Conservation (phyloP, 2,329 filamentous ascomycete species). For the Penicillium aurantiogriseum region DNA sequence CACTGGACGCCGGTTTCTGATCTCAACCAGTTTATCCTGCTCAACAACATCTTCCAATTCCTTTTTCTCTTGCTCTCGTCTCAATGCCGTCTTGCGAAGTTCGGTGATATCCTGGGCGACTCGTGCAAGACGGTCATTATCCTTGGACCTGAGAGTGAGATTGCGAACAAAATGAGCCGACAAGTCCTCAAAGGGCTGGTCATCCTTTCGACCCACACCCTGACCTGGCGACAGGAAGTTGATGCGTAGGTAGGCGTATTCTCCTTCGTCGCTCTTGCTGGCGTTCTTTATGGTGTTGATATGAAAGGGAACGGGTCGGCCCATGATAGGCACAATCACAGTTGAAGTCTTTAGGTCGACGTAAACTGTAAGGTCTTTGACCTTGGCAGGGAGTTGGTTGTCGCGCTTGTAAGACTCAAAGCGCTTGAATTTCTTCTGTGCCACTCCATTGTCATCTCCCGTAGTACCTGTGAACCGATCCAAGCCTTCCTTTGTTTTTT, state of each 20-base stretch:
- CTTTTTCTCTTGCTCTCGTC: slow-evolving; percentile 97
- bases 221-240: slow-evolving; percentile 97
- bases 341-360: slow-evolving; percentile 89
- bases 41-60: slow-evolving; percentile 99
- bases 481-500: slow-evolving; percentile 87
- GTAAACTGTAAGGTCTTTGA: slow-evolving; percentile 83
- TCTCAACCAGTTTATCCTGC: slow-evolving; percentile 94
- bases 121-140: slow-evolving; percentile 83
- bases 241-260: slow-evolving; percentile 90
- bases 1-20: slow-evolving; percentile 86
- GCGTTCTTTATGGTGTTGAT: slow-evolving; percentile 99
- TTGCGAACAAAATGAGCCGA: slow-evolving; percentile 94
- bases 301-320: slow-evolving; percentile 94
- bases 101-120: slow-evolving; percentile 93
- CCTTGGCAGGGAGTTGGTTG: slow-evolving; percentile 80
- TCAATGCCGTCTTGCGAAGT: slow-evolving; percentile 87
- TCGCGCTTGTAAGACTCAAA: slow-evolving; percentile 99
- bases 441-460: slow-evolving; percentile 79
- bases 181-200: slow-evolving; percentile 95
- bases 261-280: slow-evolving; percentile 93
- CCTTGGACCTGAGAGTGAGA: slow-evolving; percentile 88
- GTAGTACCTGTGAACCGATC: slow-evolving; percentile 83
- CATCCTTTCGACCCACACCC: slow-evolving; percentile 94
- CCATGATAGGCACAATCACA: slow-evolving; percentile 94
- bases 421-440: slow-evolving; percentile 97